Evolutionary conservation across 2,329 filamentous ascomycete species (phyloP).

Genomic region (Dactylellina sp.): DNA sequence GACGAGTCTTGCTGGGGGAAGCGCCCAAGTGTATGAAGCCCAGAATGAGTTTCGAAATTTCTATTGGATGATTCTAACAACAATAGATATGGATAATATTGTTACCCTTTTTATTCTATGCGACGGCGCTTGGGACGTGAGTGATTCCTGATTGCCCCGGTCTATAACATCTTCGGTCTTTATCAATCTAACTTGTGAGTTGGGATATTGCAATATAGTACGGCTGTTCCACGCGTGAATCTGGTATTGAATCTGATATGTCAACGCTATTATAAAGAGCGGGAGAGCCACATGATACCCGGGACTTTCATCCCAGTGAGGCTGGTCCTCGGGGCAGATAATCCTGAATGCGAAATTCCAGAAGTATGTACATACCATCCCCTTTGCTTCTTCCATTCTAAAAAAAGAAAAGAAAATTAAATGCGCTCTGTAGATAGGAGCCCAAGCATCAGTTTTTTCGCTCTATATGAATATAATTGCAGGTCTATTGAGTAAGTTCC

Average conservation of each 20-base stretch:
- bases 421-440: slow-evolving; percentile 69
- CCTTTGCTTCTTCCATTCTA: neutral
- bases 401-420: neutral
- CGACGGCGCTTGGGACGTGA: slow-evolving; percentile 84
- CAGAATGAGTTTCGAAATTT: neutral
- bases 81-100: slow-evolving; percentile 80
- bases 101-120: slow-evolving; percentile 81
- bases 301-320: slow-evolving; percentile 64
- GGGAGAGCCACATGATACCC: slow-evolving; percentile 71
- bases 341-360: slow-evolving; percentile 82
- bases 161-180: neutral
- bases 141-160: slow-evolving; percentile 31
- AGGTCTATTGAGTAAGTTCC: slow-evolving; percentile 72
- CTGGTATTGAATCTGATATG: slow-evolving; percentile 85
- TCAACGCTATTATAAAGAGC: slow-evolving; percentile 80
- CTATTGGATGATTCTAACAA: slow-evolving; percentile 8
- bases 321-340: slow-evolving; percentile 75
- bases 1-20: slow-evolving; percentile 58
- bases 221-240: slow-evolving; percentile 58
- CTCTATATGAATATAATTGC: slow-evolving; percentile 79
- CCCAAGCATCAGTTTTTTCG: slow-evolving; percentile 80
- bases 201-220: slow-evolving; percentile 30
- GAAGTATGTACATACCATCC: slow-evolving; percentile 66
- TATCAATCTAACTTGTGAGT: neutral
- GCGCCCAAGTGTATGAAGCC: slow-evolving; percentile 32